Conservation (phyloP, 2,329 filamentous ascomycete genomes). For the Fusarium sp. region DNA sequence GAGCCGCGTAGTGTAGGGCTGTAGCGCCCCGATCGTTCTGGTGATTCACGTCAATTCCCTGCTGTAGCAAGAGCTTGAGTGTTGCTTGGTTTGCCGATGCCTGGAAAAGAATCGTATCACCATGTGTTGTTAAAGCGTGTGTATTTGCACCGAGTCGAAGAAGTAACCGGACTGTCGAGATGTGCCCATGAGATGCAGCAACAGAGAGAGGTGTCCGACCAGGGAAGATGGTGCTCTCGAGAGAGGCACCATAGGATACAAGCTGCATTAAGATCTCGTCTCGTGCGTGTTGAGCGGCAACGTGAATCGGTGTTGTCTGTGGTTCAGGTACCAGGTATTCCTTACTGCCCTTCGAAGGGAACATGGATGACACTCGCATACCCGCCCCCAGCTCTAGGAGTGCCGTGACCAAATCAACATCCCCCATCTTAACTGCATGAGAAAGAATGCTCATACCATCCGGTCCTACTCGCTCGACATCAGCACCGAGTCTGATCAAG, state of each 20-base stretch:
- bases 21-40: slow-evolving; percentile 43
- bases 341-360: slow-evolving; percentile 9
- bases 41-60: slow-evolving; percentile 41
- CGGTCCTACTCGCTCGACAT: slow-evolving; percentile 39
- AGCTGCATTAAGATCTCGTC: slow-evolving; percentile 40
- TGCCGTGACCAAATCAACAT: slow-evolving; percentile 35
- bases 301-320: slow-evolving; percentile 40
- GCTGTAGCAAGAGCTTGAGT: slow-evolving; percentile 40
- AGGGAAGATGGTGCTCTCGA: slow-evolving; percentile 43
- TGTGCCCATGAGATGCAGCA: slow-evolving; percentile 41
- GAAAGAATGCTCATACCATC: slow-evolving; percentile 45
- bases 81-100: slow-evolving; percentile 41
- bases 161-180: slow-evolving; percentile 42
- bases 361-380: slow-evolving; percentile 19
- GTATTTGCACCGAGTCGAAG: slow-evolving; percentile 40
- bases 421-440: slow-evolving; percentile 42
- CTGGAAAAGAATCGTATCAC: slow-evolving; percentile 42
- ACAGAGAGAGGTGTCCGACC: slow-evolving; percentile 41
- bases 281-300: slow-evolving; percentile 41
- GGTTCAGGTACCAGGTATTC: slow-evolving; percentile 41
- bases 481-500: slow-evolving; percentile 40
- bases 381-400: slow-evolving; percentile 39
- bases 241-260: slow-evolving; percentile 37
- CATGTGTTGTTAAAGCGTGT: slow-evolving; percentile 39
- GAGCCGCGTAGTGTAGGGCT: slow-evolving; percentile 42